Evolutionary conservation across 768 basidiomycete genomes (phyloP), one percentile per base, ranked within the genome.

Genomic region (Cantharellus cinnabarinus): DNA sequence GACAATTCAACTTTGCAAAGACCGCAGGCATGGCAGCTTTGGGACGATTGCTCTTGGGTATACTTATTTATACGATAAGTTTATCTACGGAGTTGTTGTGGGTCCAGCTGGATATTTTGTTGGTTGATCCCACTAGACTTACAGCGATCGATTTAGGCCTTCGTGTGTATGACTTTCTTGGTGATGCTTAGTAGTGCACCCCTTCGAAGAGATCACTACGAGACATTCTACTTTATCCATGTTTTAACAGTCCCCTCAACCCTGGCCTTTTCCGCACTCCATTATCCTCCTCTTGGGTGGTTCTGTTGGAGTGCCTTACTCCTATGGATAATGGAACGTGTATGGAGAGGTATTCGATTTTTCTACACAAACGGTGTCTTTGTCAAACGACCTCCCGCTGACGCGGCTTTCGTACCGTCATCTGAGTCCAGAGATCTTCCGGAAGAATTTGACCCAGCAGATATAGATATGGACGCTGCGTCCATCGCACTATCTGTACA

Each of bases 291-390:
- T 2, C 66, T 83, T 34, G 75, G 75, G 69, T 78, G 75, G 72
- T 87, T 83, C 82, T 82, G 82, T 62, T 81, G 79, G 71, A 71
- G 70, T 10, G 77, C 85, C 0, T 72, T 82, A 10, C 71, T 66
- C 1, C 64, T 85, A 29, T 88, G 85, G 86, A 66, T 68, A 1
- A 75, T 73, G 5, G 85, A 87, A 66, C 75, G 85, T 5, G 53
- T 72, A 4, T 79, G 74, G 71, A 76, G 86, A 2, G 70, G 70
- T 48, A 67, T 72, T 2, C 73, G 78, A 67, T 80, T 79, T 71
- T 64, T 82, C 34, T 76, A 76, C 62, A 70, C 76, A 58, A 88
- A 88, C 63, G 78, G 76, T 63, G 65, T 78, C 40, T 72, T 74
- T 10, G 60, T 14, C 50, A 60, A 52, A 42, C 59, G 29, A 29